Percentiles rank a stretch among this genome's conserved stretches.
phyloP scores from a whole-genome alignment of 257 asterid species.

The Rhazya stricta region DNA sequence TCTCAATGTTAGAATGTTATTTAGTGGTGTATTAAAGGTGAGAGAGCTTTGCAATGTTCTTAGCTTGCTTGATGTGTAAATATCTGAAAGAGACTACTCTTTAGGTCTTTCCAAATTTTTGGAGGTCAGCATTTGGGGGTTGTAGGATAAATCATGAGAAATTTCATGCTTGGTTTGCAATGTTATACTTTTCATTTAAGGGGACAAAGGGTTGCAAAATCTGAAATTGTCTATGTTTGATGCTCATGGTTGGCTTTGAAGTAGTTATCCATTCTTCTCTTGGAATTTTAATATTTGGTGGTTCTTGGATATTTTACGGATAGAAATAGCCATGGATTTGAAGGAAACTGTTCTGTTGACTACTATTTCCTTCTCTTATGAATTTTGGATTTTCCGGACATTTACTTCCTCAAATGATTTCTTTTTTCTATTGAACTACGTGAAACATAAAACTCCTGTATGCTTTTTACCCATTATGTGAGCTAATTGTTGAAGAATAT shows the following conservation, averaged over 20 bases:
- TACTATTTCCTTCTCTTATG: not conserved
- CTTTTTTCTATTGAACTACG: not conserved
- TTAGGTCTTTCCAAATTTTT: not conserved
- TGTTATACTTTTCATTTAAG: not conserved
- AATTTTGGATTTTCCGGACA: too few relatives aligned
- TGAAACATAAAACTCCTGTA: not conserved
- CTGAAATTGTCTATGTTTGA: not conserved
- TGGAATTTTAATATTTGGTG: constrained; percentile 2
- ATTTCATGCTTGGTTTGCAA: not conserved
- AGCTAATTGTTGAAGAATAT: not conserved
- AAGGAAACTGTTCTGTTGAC: not conserved
- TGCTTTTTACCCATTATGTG: not conserved
- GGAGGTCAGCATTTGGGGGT: not conserved
- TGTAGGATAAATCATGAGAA: not conserved
- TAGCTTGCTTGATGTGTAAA: not conserved
- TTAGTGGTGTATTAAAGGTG: not conserved
- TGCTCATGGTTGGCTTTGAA: not conserved
- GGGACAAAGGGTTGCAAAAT: not conserved
- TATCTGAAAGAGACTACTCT: not conserved
- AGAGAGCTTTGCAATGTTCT: not conserved
- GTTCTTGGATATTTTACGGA: not conserved
- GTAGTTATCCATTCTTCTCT: not conserved
- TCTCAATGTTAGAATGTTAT: not conserved
- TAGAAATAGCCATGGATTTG: not conserved
- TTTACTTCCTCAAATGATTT: not conserved